Percentiles rank a stretch among this genome's conserved stretches.
Evolutionary conservation across 345 rosid genomes (phyloP).

Genomic region (Carallia brachiata): DNA sequence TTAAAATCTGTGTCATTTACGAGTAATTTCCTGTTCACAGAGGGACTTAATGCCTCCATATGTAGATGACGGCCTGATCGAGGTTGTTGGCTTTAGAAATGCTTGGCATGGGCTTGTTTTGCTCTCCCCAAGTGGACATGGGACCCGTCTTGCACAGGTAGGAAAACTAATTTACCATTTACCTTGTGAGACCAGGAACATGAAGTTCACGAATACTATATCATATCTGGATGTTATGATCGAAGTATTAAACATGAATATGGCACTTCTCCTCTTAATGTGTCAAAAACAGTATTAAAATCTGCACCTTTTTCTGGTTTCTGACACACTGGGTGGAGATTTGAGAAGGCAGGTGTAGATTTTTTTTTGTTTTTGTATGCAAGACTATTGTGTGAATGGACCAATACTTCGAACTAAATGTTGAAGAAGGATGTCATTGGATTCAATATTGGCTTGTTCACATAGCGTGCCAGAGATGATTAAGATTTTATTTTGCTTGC

Average conservation of each 20-base stretch:
- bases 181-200: neutral
- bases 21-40: conserved; percentile 18
- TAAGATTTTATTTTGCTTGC: neutral
- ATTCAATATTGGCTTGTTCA: neutral
- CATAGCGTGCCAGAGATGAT: neutral
- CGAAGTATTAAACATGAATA: too few relatives aligned
- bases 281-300: too few relatives aligned
- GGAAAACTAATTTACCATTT: neutral
- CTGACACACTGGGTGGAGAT: too few relatives aligned
- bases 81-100: conserved; percentile 49
- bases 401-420: neutral
- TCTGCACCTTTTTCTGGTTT: too few relatives aligned
- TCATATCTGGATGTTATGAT: too few relatives aligned
- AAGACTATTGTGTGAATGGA: too few relatives aligned
- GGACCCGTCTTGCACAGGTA: conserved; percentile 56
- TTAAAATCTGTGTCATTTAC: neutral
- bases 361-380: too few relatives aligned
- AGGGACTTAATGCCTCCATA: conserved; percentile 43
- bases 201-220: too few relatives aligned
- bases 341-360: too few relatives aligned
- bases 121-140: conserved; percentile 45
- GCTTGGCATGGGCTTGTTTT: conserved; percentile 51
- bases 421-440: neutral
- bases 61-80: conserved; percentile 46
- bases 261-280: too few relatives aligned